Evolutionary conservation across 768 basidiomycete genomes (phyloP).

Genomic region (Porpolomopsis calyptriformis): DNA sequence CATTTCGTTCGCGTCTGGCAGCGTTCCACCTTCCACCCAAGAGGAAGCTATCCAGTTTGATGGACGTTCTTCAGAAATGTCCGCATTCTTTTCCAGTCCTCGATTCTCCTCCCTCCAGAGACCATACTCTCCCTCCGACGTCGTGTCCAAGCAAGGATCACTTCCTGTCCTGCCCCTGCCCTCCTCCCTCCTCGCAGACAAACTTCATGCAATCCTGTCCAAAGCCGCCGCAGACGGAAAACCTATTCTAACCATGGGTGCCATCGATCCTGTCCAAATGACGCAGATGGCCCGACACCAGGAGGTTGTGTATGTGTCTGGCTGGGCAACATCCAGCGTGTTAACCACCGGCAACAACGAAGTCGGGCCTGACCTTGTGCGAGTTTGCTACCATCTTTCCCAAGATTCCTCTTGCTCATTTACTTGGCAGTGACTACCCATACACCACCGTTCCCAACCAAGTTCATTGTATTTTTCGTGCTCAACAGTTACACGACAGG

Average conservation of each 20-base stretch:
- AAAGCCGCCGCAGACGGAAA: slow-evolving; percentile 49
- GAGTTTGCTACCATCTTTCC: slow-evolving; percentile 26
- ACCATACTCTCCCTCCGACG: slow-evolving; percentile 68
- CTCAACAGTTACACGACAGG: slow-evolving; percentile 86
- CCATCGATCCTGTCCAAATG: slow-evolving; percentile 90
- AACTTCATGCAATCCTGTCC: slow-evolving; percentile 62
- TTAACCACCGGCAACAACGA: slow-evolving; percentile 86
- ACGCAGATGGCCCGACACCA: slow-evolving; percentile 85
- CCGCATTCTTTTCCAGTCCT: slow-evolving; percentile 63
- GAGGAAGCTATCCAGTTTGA: slow-evolving; percentile 52
- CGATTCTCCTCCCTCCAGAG: slow-evolving; percentile 67
- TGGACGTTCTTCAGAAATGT: slow-evolving; percentile 50
- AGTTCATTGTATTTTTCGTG: slow-evolving; percentile 82
- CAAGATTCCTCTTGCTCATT: background rate
- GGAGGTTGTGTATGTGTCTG: slow-evolving; percentile 85
- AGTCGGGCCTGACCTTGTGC: slow-evolving; percentile 87
- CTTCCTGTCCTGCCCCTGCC: slow-evolving; percentile 72
- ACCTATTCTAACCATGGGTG: slow-evolving; percentile 87
- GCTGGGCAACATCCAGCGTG: slow-evolving; percentile 82
- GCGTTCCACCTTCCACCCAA: slow-evolving; percentile 43
- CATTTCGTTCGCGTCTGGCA: background rate
- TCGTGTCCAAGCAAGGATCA: slow-evolving; percentile 85
- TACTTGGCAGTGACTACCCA: slow-evolving; percentile 89
- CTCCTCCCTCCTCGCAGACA: slow-evolving; percentile 72
- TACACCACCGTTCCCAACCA: slow-evolving; percentile 96